Evolutionary conservation across 2,329 filamentous ascomycete genomes (phyloP), one percentile per base, ranked within the genome.

Genomic region (Aspergillus tamarii): DNA sequence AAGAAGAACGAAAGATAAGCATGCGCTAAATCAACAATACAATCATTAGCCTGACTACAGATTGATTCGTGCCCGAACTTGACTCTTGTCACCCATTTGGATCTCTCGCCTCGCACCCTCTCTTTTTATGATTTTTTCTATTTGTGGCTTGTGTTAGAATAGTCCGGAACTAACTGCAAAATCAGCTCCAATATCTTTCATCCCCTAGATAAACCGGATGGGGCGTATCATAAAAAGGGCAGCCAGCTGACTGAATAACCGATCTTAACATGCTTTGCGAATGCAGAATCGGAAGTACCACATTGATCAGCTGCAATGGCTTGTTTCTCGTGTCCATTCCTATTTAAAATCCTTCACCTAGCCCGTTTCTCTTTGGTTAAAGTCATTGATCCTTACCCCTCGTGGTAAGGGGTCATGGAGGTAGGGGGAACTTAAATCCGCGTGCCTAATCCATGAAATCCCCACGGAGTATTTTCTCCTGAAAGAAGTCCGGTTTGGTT

Each of bases 381-480:
- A 48, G 12, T 23, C 23, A 62, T n/a, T 26, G n/a, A 46, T 45
- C 48, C 7, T 41, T 32, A n/a, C 26, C 30, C 45, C 63, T 57
- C 23, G 39, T 32, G 57, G 54, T 50, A 30, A 43, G 48, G 55
- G 32, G 53, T 16, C 57, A 52, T 16, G 46, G 57, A 57, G n/a
- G 46, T 9, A 55, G 23, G 61, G 30, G 26, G 23, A 41, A 28
- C 55, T 46, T 62, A 19, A 48, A 64, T 32, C 32, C 30, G 11
- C 46, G 16, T 45, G 32, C 26, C n/a, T 84, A 97, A 75, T 97
- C 94, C 93, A 98, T 97, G 74, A 99, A 98, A 75, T 99, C 95
- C 53, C 94, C 95, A 82, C 97, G 95, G 70, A 99, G 85, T 73
- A 99, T 98, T 70, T 96, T 89, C 85, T 99, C 95, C 80, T 97